Percentiles rank a stretch among this genome's conserved stretches.
Evolutionary conservation across 2,329 filamentous ascomycete genomes (phyloP).

Genomic region (Gaeumannomyces sp.): DNA sequence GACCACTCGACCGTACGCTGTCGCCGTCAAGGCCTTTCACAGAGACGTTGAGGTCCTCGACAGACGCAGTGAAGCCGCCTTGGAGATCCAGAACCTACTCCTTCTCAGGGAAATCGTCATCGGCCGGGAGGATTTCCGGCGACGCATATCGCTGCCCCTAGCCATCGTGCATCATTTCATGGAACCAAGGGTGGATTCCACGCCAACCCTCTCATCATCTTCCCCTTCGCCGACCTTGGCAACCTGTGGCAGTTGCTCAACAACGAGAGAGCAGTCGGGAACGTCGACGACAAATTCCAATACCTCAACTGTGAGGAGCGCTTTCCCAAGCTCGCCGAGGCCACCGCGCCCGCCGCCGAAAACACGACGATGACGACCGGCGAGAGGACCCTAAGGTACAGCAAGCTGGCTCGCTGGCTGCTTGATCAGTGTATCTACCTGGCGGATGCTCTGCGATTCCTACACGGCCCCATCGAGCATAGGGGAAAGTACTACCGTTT

Average conservation of each 20-base stretch:
- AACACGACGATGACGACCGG: not conserved
- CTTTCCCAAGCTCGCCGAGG: not conserved
- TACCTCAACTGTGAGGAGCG: not conserved
- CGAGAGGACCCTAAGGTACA: not conserved
- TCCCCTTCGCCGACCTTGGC: constrained; percentile 12
- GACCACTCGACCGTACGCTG: too few species aligned
- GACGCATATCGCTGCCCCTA: too few species aligned
- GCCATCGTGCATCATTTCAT: too few species aligned
- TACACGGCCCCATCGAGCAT: constrained; percentile 11
- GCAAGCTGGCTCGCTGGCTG: constrained; percentile 4
- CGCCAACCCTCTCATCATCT: constrained; percentile 11
- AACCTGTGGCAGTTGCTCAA: constrained; percentile 13
- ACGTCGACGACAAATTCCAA: not conserved
- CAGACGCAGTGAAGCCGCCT: too few species aligned
- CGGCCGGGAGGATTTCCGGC: too few species aligned
- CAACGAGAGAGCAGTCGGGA: constrained; percentile 2
- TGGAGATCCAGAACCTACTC: too few species aligned
- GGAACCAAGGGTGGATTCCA: too few species aligned
- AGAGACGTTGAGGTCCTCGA: too few species aligned
- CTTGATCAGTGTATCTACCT: constrained; percentile 11
- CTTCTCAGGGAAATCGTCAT: too few species aligned
- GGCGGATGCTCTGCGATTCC: constrained; percentile 13
- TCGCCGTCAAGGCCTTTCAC: too few species aligned
- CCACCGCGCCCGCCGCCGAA: too few species aligned
- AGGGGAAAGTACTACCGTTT: constrained; percentile 9